Base-by-base conservation (phyloP, 2,329 filamentous ascomycete species). In the Aspergillus phoenicis region DNA sequence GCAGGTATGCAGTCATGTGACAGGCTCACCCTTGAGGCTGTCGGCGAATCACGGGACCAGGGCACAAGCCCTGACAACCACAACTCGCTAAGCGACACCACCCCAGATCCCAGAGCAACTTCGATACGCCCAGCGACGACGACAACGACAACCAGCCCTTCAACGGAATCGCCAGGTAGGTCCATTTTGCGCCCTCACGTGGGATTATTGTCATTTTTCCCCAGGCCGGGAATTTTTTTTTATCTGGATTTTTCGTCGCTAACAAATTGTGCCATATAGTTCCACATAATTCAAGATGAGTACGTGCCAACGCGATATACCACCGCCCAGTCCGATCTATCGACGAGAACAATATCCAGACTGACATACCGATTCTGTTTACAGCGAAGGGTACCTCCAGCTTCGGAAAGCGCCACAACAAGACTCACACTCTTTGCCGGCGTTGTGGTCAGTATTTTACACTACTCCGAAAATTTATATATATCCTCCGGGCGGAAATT, bases 341-440 rank as follows among this genome's bases (percentile, higher is more conserved):
- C 66, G 51, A 65, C 68, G 60, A 66, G 61, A 68, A 67, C 55
- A 48, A 57, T 64, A 67, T 59, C 33, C 57, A 73, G 62, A 82
- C 81, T 84, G 74, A 84, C 79, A 72, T 36, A 13, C 66, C 66
- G 68, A 70, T 72, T 36, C 33, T 36, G 33, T 15, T 36, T 68
- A 83, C 75, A 88, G 86, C 86, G 78, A 89, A 89, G 86, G 87
- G 87, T 85, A 89, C 86, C 76, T 87, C 85, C 78, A 87, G 84
- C 81, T 89, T 89, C 80, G 86, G 86, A 78, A 89, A 89, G 83
- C 89, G 92, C 88, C 92, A 96, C 87, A 96, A 94, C 89, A 96
- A 96, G 89, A 92, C 93, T 86, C 93, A 97, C 89, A 93, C 90
- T 82, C 85, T 97, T 83, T 97, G 93, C 91, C 90, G 93, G 88